Conservation (phyloP, 768 basidiomycete species). For the Saitozyma sp. region DNA sequence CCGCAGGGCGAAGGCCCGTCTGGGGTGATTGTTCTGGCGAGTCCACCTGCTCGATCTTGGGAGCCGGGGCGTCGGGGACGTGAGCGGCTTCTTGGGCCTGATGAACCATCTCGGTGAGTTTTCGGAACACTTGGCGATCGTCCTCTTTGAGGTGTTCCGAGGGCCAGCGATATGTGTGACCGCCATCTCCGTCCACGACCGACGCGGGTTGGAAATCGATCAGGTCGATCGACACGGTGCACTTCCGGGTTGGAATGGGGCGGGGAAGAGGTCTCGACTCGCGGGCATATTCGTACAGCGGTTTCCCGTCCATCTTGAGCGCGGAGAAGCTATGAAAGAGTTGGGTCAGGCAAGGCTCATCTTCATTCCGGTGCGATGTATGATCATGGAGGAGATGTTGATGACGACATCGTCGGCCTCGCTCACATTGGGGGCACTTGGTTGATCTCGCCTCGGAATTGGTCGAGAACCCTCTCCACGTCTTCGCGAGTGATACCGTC, state of each 20-base stretch:
- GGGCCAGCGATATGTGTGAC: slow-evolving; percentile 79
- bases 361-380: neutral
- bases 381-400: neutral
- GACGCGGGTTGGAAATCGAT: slow-evolving; percentile 68
- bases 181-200: slow-evolving; percentile 48
- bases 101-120: slow-evolving; percentile 58
- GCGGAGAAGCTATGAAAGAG: slow-evolving; percentile 79
- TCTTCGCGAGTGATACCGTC: slow-evolving; percentile 74
- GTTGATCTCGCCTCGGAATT: slow-evolving; percentile 81
- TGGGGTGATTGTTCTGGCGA: slow-evolving; percentile 29
- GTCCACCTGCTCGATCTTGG: slow-evolving; percentile 28
- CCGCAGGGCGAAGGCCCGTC: slow-evolving; percentile 59
- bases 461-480: slow-evolving; percentile 67
- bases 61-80: slow-evolving; percentile 12
- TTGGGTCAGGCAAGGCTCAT: neutral
- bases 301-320: slow-evolving; percentile 96
- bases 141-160: slow-evolving; percentile 66
- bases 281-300: slow-evolving; percentile 92
- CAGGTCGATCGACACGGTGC: slow-evolving; percentile 77
- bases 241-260: slow-evolving; percentile 83
- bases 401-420: no score
- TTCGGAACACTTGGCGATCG: slow-evolving; percentile 69
- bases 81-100: slow-evolving; percentile 20
- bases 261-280: slow-evolving; percentile 86
- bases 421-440: slow-evolving; percentile 89